Evolutionary conservation across 2,329 filamentous ascomycete genomes (phyloP).

Genomic region (Sporothrix brunneoviolacea): DNA sequence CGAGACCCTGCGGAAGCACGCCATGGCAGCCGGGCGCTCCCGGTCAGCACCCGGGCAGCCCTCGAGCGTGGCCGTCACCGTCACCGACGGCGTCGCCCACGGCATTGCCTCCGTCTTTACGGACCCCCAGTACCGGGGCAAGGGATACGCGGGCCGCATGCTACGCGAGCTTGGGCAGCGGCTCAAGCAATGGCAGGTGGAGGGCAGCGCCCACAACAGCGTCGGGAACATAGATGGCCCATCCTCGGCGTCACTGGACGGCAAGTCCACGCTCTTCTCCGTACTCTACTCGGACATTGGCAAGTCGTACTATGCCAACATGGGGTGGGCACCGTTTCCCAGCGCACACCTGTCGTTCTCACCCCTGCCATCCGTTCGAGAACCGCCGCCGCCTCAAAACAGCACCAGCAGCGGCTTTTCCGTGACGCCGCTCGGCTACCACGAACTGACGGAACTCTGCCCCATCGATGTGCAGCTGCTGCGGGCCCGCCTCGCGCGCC

Average conservation of each 20-base stretch:
- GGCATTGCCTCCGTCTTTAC: conserved; percentile 79
- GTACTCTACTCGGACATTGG: conserved; percentile 84
- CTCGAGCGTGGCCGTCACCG: background rate
- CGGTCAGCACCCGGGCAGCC: background rate
- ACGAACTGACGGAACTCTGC: conserved; percentile 57
- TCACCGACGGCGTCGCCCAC: conserved; percentile 55
- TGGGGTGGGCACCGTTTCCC: conserved; percentile 69
- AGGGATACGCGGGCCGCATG: conserved; percentile 73
- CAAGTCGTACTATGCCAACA: conserved; percentile 68
- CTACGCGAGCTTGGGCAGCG: conserved; percentile 54
- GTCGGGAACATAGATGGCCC: conserved; percentile 15
- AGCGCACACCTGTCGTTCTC: conserved; percentile 66
- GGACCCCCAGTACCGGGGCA: conserved; percentile 56
- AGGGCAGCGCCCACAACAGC: conserved; percentile 18
- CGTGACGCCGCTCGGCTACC: conserved; percentile 44
- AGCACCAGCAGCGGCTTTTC: conserved; percentile 18
- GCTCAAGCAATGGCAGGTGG: conserved; percentile 33
- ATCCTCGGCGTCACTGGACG: conserved; percentile 22
- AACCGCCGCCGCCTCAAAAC: conserved; percentile 8
- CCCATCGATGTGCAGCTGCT: conserved; percentile 58
- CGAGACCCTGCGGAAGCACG: conserved; percentile 56
- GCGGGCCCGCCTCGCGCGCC: conserved; percentile 39
- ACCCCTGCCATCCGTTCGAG: conserved; percentile 22
- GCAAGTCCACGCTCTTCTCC: conserved; percentile 53
- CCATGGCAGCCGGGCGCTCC: conserved; percentile 25